phyloP scores from a whole-genome alignment of 768 basidiomycete genomes.

The Russula virescens region DNA sequence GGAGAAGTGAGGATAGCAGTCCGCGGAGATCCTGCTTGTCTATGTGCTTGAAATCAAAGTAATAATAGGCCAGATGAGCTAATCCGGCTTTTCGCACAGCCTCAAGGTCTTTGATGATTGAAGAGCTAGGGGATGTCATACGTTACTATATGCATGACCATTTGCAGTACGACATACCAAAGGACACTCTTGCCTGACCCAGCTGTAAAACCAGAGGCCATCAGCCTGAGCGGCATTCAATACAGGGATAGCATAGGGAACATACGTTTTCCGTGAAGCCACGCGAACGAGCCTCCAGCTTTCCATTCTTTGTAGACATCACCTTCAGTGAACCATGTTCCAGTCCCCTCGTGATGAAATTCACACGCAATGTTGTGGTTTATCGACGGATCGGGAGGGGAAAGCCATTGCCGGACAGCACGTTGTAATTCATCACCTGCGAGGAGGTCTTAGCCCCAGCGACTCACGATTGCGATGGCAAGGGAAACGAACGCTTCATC shows the following conservation, averaged over 20 bases:
- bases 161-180: background rate
- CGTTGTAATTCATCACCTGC: conserved; percentile 1
- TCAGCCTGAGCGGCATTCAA: too few relatives aligned
- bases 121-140: too few relatives aligned
- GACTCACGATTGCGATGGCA: background rate
- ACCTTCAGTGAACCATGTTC: conserved; percentile 3
- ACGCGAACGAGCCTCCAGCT: background rate
- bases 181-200: conserved; percentile 4
- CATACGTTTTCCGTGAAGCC: background rate
- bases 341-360: background rate
- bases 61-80: background rate
- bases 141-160: background rate
- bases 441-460: background rate
- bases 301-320: conserved; percentile 9
- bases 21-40: conserved; percentile 2
- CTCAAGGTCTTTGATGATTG: too few relatives aligned
- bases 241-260: background rate
- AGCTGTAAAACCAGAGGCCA: background rate
- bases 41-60: conserved; percentile 3
- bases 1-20: conserved; percentile 2
- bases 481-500: conserved; percentile 5
- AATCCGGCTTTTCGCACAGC: too few relatives aligned
- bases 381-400: conserved; percentile 8
- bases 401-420: background rate
- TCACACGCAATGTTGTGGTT: background rate